Percentiles rank a stretch among this genome's conserved stretches.
phyloP scores from a whole-genome alignment of 257 asterid genomes.

The Primulina huaijiensis region DNA sequence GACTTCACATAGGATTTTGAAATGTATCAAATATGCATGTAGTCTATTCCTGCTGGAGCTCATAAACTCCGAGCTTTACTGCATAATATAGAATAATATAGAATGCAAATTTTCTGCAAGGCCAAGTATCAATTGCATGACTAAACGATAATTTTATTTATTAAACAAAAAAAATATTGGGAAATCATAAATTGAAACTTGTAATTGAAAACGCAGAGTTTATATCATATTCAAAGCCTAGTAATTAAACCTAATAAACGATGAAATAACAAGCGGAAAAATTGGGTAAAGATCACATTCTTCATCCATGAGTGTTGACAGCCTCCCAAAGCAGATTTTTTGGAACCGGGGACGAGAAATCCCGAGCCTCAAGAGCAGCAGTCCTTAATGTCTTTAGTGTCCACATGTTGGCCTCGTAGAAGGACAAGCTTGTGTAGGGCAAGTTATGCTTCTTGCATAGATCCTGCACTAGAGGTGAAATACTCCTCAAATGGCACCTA shows the following conservation, averaged over 20 bases:
- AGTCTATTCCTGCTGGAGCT: conserved; percentile 20
- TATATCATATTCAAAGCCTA: conserved; percentile 17
- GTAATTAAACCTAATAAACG: neutral
- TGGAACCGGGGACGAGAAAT: conserved; percentile 44
- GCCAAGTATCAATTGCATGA: neutral
- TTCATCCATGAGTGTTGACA: conserved; percentile 77
- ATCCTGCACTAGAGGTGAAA: conserved; percentile 68
- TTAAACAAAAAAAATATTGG: neutral
- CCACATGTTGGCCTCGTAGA: conserved; percentile 57
- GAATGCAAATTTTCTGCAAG: conserved; percentile 27
- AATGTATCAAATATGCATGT: conserved; percentile 25
- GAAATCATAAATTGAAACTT: neutral
- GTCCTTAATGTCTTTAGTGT: conserved; percentile 56
- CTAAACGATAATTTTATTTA: neutral
- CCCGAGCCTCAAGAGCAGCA: conserved; percentile 79
- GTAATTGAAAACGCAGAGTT: neutral
- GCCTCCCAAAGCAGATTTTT: conserved; percentile 89
- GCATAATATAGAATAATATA: conserved; percentile 27
- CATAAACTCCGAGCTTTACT: conserved; percentile 21
- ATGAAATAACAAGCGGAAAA: neutral
- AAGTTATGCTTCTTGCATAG: conserved; percentile 76
- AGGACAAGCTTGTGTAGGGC: conserved; percentile 64
- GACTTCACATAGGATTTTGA: conserved; percentile 33
- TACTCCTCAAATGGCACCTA: conserved; percentile 65
- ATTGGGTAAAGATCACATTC: conserved; percentile 2